Conservation (phyloP, 148 eudicot genomes). For the Rheum nobile region DNA sequence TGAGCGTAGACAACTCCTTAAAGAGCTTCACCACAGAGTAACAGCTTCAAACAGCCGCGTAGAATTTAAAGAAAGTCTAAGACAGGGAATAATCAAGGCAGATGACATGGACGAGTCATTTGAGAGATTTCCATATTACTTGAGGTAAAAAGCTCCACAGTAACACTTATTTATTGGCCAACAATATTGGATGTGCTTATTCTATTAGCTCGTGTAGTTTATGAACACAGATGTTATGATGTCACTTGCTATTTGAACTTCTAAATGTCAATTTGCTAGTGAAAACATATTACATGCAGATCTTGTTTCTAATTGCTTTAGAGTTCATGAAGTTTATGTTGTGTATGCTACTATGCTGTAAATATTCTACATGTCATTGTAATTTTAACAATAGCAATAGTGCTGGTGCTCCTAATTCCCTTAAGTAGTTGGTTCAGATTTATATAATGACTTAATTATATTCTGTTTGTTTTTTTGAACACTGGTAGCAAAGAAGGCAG, state of each 20-base stretch:
- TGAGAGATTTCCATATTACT: slow-evolving; percentile 70
- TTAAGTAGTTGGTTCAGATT: not conserved
- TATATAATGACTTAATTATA: not conserved
- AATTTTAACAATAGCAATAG: not conserved
- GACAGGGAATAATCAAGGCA: slow-evolving; percentile 33
- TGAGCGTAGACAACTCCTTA: slow-evolving; percentile 32
- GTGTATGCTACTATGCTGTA: too few species aligned
- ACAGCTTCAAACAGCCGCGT: slow-evolving; percentile 40
- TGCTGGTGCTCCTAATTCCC: not conserved
- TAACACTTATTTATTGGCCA: not conserved
- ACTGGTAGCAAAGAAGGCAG: not conserved
- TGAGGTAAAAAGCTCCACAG: slow-evolving; percentile 37
- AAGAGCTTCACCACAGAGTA: slow-evolving; percentile 34
- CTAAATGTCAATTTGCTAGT: not conserved
- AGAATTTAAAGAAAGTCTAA: slow-evolving; percentile 49
- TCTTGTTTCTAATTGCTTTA: not conserved
- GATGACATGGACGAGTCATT: slow-evolving; percentile 55
- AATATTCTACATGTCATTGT: not conserved
- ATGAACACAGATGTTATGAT: not conserved
- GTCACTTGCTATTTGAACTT: not conserved
- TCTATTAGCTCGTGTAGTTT: not conserved
- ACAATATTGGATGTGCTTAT: not conserved
- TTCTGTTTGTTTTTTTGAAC: not conserved
- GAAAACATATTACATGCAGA: not conserved
- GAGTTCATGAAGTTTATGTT: not conserved